Base-by-base conservation (phyloP, 163 green algal genomes). In the Chlorella variabilis region DNA sequence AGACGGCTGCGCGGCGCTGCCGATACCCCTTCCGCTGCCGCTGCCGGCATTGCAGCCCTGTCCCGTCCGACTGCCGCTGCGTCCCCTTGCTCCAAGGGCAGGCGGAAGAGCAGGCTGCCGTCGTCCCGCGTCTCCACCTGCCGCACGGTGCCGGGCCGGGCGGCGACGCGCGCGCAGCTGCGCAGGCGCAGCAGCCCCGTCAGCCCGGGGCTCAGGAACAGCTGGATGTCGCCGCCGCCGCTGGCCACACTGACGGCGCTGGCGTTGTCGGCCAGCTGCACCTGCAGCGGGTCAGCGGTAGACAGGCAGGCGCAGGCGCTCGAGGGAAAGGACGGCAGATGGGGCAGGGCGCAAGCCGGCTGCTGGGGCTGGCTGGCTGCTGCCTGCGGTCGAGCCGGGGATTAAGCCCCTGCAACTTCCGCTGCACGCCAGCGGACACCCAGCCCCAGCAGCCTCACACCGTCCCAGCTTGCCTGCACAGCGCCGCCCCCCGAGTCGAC, bases 221-320 rank as follows among this genome's bases (percentile, higher is more conserved):
- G 75, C 29, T 48, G 39, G 21, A 81, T 48, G 75, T 71, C 59
- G 75, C 75, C 75, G 58, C 75, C 75, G 20, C 75, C 42, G 59
- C 75, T 81, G 20, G 21, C 25, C 3, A 81, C 31, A 29, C 29
- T 73, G 11, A 80, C 56, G 0, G 27, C 29, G 17, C 73, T 56
- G 38, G 73, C 73, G 17, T 70, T 70, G 56, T 80, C 73, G 2
- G 65, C 51, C 73, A 80, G 73, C 36, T 80, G 73, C 4, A 63
- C 73, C 73, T 80, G 73, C 33, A 11, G 18, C 49, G 1, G 15
- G 13, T n/a, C 18, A 15, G 18, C 9, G 21, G 25, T 7, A 65
- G 25, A 34, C 21, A n/a, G 25, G 25, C 21, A 65, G 56, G 56
- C n/a, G n/a, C n/a, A n/a, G n/a, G n/a, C n/a, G n/a, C n/a, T n/a